phyloP scores from a whole-genome alignment of 345 rosid species.

The Barbarea vulgaris region DNA sequence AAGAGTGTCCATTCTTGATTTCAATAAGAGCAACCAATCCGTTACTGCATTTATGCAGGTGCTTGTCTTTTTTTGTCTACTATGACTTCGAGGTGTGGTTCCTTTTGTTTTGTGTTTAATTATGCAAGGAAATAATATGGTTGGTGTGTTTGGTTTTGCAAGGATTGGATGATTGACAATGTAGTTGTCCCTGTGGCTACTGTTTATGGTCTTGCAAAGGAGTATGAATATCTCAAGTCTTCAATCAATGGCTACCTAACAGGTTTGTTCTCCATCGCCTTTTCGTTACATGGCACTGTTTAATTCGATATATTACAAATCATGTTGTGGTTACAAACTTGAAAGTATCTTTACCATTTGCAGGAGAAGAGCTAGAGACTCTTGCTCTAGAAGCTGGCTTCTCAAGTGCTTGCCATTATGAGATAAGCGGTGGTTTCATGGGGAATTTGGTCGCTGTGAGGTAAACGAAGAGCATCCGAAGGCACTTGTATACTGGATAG shows the following conservation, averaged over 20 bases:
- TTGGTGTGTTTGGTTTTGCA: constrained; percentile 3
- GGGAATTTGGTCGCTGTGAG: constrained; percentile 76
- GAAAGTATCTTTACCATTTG: not conserved
- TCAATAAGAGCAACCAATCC: constrained; percentile 64
- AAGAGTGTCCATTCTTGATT: constrained; percentile 75
- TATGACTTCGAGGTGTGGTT: not conserved
- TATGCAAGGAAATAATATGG: constrained; percentile 18
- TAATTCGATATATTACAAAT: not conserved
- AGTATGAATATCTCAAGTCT: constrained; percentile 75
- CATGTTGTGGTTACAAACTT: not conserved
- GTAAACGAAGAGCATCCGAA: constrained; percentile 18
- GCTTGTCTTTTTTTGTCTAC: not conserved
- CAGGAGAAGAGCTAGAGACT: constrained; percentile 78
- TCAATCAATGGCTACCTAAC: constrained; percentile 76
- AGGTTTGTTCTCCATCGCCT: constrained; percentile 48
- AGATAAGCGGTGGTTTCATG: constrained; percentile 80
- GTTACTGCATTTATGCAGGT: constrained; percentile 70
- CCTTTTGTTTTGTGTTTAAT: not conserved
- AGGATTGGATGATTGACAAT: constrained; percentile 91
- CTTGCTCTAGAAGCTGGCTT: constrained; percentile 78
- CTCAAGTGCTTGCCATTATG: constrained; percentile 65
- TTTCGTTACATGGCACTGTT: not conserved
- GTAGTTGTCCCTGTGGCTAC: constrained; percentile 83
- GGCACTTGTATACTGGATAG: not conserved
- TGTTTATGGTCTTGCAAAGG: constrained; percentile 66